Percentiles rank a stretch among this genome's conserved stretches.
These are phyloP conservation scores for Anacardium occidentale DNA, from an alignment of 345 rosid genomes.

Conservation along the genomic window DNA sequence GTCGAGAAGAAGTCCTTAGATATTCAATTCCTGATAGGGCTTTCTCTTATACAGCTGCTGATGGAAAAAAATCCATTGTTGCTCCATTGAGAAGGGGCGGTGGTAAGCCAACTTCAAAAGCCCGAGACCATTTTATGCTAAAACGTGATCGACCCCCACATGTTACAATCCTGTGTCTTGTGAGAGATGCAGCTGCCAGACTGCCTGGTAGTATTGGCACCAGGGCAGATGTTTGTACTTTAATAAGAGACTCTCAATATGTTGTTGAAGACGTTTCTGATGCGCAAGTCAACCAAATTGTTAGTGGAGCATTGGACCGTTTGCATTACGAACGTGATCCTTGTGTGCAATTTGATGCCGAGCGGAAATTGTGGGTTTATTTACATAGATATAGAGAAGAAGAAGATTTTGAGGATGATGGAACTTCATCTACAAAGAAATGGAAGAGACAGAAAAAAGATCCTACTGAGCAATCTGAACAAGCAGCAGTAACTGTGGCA, in stretches of 20 bases:
- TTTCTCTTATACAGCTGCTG: constrained; percentile 94
- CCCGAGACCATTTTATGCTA: constrained; percentile 99
- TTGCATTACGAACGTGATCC: constrained; percentile 99
- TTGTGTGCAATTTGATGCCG: constrained; percentile 90
- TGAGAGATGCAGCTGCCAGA: constrained; percentile 97
- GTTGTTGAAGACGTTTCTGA: constrained; percentile 92
- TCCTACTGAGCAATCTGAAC: constrained; percentile 75
- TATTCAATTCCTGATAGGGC: constrained; percentile 99
- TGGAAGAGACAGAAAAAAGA: constrained; percentile 99
- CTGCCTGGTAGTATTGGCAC: constrained; percentile 99
- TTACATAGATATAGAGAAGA: constrained; percentile 95
- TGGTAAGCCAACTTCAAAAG: constrained; percentile 99
- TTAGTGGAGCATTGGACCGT: constrained; percentile 98
- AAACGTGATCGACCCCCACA: constrained; percentile 99
- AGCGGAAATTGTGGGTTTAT: constrained; percentile 97
- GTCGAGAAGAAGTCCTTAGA: constrained; percentile 83
- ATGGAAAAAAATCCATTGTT: constrained; percentile 93
- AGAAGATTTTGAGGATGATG: constrained; percentile 99
- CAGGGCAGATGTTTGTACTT: constrained; percentile 98
- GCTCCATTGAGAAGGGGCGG: constrained; percentile 99
- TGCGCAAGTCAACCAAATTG: constrained; percentile 90
- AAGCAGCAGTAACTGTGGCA: constrained; percentile 69
- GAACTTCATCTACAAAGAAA: constrained; percentile 98
- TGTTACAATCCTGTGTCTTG: constrained; percentile 96
- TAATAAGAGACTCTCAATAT: constrained; percentile 91